phyloP scores from a whole-genome alignment of 371 early-diverging fungal genomes.

The Lichtheimia ramosa region DNA sequence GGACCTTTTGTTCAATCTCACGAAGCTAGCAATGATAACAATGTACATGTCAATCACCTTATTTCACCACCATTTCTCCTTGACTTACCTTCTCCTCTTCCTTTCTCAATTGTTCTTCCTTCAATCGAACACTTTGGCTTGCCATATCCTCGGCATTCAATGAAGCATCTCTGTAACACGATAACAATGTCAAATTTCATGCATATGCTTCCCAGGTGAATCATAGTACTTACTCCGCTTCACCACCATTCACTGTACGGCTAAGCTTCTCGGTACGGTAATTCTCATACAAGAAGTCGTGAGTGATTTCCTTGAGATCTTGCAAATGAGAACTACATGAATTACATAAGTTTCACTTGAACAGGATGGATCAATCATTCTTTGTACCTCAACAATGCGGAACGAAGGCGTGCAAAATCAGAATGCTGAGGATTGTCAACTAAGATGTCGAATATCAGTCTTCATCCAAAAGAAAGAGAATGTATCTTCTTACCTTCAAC shows the following conservation, averaged over 20 bases:
- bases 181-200: neutral
- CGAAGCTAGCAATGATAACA: slow-evolving; percentile 38
- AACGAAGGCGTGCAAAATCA: slow-evolving; percentile 95
- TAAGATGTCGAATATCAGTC: slow-evolving; percentile 4
- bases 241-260: slow-evolving; percentile 58
- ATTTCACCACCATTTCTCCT: neutral
- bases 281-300: slow-evolving; percentile 85
- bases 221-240: slow-evolving; percentile 48
- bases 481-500: slow-evolving; percentile 67
- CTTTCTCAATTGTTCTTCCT: slow-evolving; percentile 63
- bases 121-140: slow-evolving; percentile 49
- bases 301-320: slow-evolving; percentile 91
- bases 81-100: slow-evolving; percentile 61
- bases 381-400: slow-evolving; percentile 76
- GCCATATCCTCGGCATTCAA: slow-evolving; percentile 57
- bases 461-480: neutral
- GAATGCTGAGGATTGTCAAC: slow-evolving; percentile 89
- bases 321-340: slow-evolving; percentile 82
- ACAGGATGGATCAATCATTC: no score
- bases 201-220: neutral
- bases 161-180: slow-evolving; percentile 27
- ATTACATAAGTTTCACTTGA: no score
- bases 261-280: slow-evolving; percentile 92
- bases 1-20: slow-evolving; percentile 60
- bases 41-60: neutral